phyloP scores from a whole-genome alignment of 805 yeast species.

The Wickerhamiella galacta region DNA sequence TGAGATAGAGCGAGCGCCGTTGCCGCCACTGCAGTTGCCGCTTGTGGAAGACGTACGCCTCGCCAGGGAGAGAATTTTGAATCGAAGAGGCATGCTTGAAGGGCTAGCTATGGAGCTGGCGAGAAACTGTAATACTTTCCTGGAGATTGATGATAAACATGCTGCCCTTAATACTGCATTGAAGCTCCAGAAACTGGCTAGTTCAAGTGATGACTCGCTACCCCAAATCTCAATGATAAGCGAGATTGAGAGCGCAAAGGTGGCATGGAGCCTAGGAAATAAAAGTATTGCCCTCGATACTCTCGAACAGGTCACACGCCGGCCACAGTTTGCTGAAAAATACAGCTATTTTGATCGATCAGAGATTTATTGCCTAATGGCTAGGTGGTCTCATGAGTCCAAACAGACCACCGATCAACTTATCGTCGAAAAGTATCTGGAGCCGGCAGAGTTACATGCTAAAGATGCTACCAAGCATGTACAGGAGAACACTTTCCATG shows the following conservation, averaged over 20 bases:
- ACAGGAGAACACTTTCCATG: constrained; percentile 29
- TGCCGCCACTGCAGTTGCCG: background rate
- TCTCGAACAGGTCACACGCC: constrained; percentile 24
- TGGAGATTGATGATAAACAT: constrained; percentile 12
- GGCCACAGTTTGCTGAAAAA: constrained; percentile 1
- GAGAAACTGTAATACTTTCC: constrained; percentile 8
- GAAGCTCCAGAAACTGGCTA: constrained; percentile 10
- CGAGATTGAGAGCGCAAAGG: constrained; percentile 36
- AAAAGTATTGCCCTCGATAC: constrained; percentile 39
- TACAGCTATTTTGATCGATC: constrained; percentile 4
- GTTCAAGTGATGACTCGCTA: background rate
- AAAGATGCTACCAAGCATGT: constrained; percentile 15
- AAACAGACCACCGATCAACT: constrained; percentile 46
- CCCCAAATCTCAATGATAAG: constrained; percentile 1
- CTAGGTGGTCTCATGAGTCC: constrained; percentile 57
- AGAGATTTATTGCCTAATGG: constrained; percentile 15
- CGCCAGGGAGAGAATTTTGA: constrained; percentile 18
- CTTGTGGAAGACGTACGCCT: background rate
- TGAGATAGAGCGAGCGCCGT: background rate
- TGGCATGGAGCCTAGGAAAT: constrained; percentile 51
- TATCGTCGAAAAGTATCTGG: constrained; percentile 42
- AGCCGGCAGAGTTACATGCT: constrained; percentile 24
- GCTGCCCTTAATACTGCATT: constrained; percentile 14
- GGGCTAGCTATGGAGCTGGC: constrained; percentile 6
- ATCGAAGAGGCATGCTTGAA: constrained; percentile 3